These are phyloP conservation scores for Tuber aestivum DNA, from an alignment of 495 filamentous ascomycete species.

Conservation along the genomic window DNA sequence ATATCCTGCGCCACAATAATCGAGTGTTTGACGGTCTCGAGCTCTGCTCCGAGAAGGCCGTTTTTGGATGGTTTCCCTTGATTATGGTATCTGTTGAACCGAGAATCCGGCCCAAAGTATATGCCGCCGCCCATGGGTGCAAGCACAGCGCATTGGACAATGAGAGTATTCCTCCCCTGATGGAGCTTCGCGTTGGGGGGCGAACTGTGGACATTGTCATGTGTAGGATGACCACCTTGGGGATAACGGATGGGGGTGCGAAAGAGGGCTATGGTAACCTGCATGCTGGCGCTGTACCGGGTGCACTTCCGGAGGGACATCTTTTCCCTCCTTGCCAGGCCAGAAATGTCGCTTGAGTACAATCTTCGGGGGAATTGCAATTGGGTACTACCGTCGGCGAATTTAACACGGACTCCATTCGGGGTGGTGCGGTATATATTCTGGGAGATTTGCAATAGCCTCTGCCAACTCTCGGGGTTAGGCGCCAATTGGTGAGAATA, in stretches of 20 bases:
- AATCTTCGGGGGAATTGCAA: background rate
- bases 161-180: constrained; percentile 9
- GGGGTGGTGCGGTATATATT: background rate
- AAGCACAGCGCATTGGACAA: constrained; percentile 9
- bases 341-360: background rate
- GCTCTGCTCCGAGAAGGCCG: constrained; percentile 2
- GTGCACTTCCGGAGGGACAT: background rate
- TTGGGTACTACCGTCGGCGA: background rate
- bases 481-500: accelerated
- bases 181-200: background rate
- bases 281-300: background rate
- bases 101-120: constrained; percentile 20
- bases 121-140: background rate
- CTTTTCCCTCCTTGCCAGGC: background rate
- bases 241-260: background rate
- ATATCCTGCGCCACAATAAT: constrained; percentile 11
- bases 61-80: background rate
- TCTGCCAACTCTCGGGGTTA: background rate
- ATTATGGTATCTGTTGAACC: constrained; percentile 6
- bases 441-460: background rate
- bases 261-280: background rate
- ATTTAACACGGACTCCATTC: background rate
- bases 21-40: constrained; percentile 12
- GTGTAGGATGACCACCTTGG: background rate
- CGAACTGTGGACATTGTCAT: background rate